Base-by-base conservation (phyloP, 371 early-diverging fungal genomes). In the Zychaea mexicana region DNA sequence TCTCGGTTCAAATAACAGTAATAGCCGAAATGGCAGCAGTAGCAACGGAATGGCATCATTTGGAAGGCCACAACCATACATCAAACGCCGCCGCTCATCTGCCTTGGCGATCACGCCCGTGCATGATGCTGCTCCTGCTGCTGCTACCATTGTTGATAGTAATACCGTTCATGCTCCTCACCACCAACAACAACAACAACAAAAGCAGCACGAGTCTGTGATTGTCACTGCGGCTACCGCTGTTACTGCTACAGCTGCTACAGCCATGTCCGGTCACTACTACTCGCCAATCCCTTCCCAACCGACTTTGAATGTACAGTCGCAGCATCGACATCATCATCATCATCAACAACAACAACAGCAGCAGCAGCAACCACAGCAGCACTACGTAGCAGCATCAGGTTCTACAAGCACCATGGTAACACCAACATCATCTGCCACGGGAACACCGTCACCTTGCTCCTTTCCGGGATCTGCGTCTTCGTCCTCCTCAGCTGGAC, bases 41-140 rank as follows among this genome's bases (percentile, higher is more conserved):
- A 13, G n/a, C 15, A 15, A 3, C n/a, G 42, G 42, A 4, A 42
- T 42, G 42, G 26, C 39, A 36, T 38, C 57, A 38, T 49, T 49
- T 49, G 49, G 49, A 49, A 19, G 49, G 6, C 49, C 49, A 9
- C 57, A 36, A 7, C 42, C 7, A 17, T 36, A 57, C 31, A 52
- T 61, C 28, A 61, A 61, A 31, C 62, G 62, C 21, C 52, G 62
- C 39, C 53, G 62, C 36, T 61, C 62, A 28, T 61, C 62, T 38
- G 62, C 62, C 24, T 21, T 61, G 36, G 49, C 59, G 26, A 38
- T 58, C 59, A 57, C 57, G 4, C 45, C 45, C 17, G 17, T 45
- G 45, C 45, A 45, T 45, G 45, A 45, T 45, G 17, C 45, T 45
- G 33, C 12, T 8, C 8, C 33, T 33, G 33, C 12, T 8, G 33